Conservation (phyloP, 2,329 filamentous ascomycete genomes). For the Aureobasidium subglaciale region DNA sequence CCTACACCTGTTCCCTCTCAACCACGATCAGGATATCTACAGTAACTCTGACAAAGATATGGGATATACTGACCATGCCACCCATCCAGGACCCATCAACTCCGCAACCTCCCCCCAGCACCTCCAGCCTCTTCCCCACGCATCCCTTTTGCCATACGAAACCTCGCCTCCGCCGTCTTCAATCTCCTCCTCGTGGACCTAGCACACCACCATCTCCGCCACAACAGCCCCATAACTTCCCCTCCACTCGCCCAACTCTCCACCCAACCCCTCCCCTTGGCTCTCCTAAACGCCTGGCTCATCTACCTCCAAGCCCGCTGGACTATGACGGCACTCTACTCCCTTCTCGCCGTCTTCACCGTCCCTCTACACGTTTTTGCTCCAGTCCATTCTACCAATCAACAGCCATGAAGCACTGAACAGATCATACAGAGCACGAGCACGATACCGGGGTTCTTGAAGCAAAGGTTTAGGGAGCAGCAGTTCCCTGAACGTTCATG, state of each 20-base stretch:
- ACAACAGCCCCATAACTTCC: not conserved
- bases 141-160: not conserved
- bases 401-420: no score
- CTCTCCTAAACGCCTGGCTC: not conserved
- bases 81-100: not conserved
- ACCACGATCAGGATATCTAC: no score
- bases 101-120: not conserved
- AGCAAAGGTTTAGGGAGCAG: no score
- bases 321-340: not conserved
- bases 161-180: not conserved
- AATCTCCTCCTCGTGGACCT: not conserved
- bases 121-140: not conserved
- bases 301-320: constrained; percentile 4
- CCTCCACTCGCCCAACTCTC: not conserved
- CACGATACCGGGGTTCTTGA: no score
- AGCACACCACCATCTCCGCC: not conserved
- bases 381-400: not conserved
- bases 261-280: not conserved
- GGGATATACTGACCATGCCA: no score
- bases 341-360: not conserved
- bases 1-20: no score
- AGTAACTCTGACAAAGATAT: no score
- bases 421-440: no score
- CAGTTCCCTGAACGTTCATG: no score
- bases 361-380: not conserved